These are phyloP conservation scores for Earliella scabrosa DNA, from an alignment of 1,284 basidiomycete species.

Conservation along the genomic window DNA sequence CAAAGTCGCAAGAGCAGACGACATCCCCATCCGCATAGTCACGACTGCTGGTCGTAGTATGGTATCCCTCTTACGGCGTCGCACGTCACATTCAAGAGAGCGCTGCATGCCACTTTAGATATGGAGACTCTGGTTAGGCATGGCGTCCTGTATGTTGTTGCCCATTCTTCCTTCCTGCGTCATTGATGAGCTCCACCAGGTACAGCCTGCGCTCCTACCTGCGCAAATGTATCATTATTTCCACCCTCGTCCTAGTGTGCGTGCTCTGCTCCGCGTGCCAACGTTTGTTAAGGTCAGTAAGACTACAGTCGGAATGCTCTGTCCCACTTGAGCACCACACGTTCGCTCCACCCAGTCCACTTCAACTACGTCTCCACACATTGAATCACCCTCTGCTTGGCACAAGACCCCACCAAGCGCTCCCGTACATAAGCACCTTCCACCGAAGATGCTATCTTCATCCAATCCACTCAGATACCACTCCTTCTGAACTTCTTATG, in stretches of 20 bases:
- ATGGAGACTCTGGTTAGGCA: too few species aligned
- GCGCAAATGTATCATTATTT: not conserved
- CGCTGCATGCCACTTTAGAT: too few species aligned
- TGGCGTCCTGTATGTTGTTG: too few species aligned
- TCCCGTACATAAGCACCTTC: constrained; percentile 1
- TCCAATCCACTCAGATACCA: not conserved
- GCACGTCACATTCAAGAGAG: too few species aligned
- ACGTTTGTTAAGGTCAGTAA: too few species aligned
- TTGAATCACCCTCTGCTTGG: not conserved
- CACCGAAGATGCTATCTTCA: too few species aligned
- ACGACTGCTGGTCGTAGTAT: too few species aligned
- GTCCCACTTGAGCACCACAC: not conserved
- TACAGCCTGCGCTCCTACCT: too few species aligned
- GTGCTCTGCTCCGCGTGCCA: not conserved
- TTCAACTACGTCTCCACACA: not conserved
- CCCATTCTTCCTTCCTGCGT: too few species aligned
- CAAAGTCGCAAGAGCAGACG: constrained; percentile 15
- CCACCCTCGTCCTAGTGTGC: not conserved
- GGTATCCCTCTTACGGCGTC: not conserved
- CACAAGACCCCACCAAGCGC: not conserved
- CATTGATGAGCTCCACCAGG: too few species aligned
- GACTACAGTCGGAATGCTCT: too few species aligned
- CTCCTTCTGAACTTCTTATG: not conserved
- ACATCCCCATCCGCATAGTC: not conserved
- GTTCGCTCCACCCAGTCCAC: constrained; percentile 1